phyloP scores from a whole-genome alignment of 139 green algal genomes.

The Tetradesmus lagerheimii region DNA sequence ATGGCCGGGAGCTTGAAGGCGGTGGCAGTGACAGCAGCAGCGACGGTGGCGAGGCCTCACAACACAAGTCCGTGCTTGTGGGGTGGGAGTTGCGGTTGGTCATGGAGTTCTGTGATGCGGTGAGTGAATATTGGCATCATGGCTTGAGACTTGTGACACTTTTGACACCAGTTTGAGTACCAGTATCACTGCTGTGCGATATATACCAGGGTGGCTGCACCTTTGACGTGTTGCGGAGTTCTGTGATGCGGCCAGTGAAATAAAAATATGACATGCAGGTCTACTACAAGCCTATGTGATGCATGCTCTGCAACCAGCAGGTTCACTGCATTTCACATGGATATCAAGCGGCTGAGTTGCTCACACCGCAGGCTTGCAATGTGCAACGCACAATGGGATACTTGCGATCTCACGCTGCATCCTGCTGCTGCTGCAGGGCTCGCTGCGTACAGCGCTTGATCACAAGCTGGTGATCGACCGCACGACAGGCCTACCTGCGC shows the following conservation, averaged over 20 bases:
- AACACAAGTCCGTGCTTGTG: conserved; percentile 8
- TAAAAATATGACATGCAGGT: not conserved
- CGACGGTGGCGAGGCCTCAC: not conserved
- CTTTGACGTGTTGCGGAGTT: too few species aligned
- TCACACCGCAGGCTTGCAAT: too few species aligned
- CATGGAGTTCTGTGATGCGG: conserved; percentile 65
- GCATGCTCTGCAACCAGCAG: too few species aligned
- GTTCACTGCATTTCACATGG: too few species aligned
- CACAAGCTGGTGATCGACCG: conserved; percentile 41
- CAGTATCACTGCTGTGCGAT: too few species aligned
- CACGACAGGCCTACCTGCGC: conserved; percentile 30
- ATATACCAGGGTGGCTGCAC: too few species aligned
- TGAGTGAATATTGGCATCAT: not conserved
- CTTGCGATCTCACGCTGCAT: too few species aligned
- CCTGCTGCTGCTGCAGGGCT: conserved; percentile 23
- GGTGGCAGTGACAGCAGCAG: not conserved
- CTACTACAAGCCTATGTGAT: too few species aligned
- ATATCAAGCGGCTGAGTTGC: too few species aligned
- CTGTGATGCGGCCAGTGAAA: conserved; percentile 54
- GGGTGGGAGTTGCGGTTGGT: conserved; percentile 59
- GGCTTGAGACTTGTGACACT: too few species aligned
- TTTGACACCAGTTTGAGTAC: too few species aligned
- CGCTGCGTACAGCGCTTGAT: conserved; percentile 39
- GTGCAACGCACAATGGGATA: too few species aligned
- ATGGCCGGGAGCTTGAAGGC: not conserved